Percentiles rank a stretch among this genome's conserved stretches.
Conservation (phyloP, 2,329 filamentous ascomycete species). For the Paecilomyces variotii region DNA sequence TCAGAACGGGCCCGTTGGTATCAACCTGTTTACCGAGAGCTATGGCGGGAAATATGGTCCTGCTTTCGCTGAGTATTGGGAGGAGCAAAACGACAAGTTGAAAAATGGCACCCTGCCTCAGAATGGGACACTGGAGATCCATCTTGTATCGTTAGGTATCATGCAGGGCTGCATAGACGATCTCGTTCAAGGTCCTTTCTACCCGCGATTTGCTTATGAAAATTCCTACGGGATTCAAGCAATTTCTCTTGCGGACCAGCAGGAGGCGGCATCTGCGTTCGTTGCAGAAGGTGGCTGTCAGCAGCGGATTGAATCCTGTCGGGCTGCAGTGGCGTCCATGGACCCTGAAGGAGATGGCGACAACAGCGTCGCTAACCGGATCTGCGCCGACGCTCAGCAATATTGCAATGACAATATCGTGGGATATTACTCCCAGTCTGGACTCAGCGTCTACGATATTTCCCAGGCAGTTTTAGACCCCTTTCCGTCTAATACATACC, state of each 20-base stretch:
- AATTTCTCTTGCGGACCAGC: constrained; percentile 12
- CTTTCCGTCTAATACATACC: constrained; percentile 50
- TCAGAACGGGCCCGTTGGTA: neutral
- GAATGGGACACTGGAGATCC: constrained; percentile 50
- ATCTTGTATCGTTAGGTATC: constrained; percentile 58
- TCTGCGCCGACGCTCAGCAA: constrained; percentile 16
- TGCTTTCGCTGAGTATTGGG: constrained; percentile 50
- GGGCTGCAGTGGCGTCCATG: constrained; percentile 9
- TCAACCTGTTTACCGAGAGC: constrained; percentile 60
- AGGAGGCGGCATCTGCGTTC: constrained; percentile 34
- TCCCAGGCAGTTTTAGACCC: constrained; percentile 49
- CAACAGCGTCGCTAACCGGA: constrained; percentile 12
- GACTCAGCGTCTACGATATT: constrained; percentile 47
- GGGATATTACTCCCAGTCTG: constrained; percentile 28
- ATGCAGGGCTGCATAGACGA: constrained; percentile 65
- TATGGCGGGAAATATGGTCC: constrained; percentile 65
- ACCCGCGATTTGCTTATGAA: constrained; percentile 32
- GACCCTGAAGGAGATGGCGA: constrained; percentile 15
- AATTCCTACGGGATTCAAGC: constrained; percentile 51
- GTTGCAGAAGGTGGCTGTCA: constrained; percentile 13
- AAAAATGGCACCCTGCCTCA: constrained; percentile 42
- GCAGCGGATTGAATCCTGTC: constrained; percentile 14
- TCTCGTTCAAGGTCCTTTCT: constrained; percentile 44
- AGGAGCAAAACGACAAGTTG: constrained; percentile 52
- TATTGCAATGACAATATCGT: constrained; percentile 29